Base-by-base conservation (phyloP, 2,329 filamentous ascomycete genomes). In the Ilyonectria mors-panacis region DNA sequence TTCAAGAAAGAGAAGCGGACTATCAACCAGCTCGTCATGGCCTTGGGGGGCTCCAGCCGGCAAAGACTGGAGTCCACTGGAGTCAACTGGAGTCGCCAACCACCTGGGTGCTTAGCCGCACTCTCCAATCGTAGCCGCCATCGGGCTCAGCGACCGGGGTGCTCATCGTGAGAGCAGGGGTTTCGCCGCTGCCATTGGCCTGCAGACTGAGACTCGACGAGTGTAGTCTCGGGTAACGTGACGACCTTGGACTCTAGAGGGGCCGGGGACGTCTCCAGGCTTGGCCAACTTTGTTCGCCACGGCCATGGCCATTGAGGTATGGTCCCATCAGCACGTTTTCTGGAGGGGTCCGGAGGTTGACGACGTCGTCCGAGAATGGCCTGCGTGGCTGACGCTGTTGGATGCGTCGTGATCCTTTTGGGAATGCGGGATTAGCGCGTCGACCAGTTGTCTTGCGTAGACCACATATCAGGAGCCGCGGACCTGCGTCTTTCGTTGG, bases 71-170 rank as follows among this genome's bases (percentile, higher is more conserved):
- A 69, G 50, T 21, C 30, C 50, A 63, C 62, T 62, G 61, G 70
- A 69, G 54, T 55, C 50, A 48, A 62, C 70, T 74, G 63, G 70
- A 70, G 60, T 67, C 65, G 59, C 65, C 63, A 66, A 66, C 70
- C 68, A 63, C 48, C 70, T 66, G 71, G 69, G 64, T 76, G 58
- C 66, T 68, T 75, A 75, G 72, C 64, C 73, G 70, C 73, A 67
- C 71, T 73, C 70, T 71, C 77, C 78, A 79, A 79, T 78, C 71
- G 75, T 74, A 79, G 76, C 75, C 77, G 78, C 77, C 77, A 77
- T 74, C 71, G 68, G 63, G 68, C 65, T 69, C 69, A 54, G 62
- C 64, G 70, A 77, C 77, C 71, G 66, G 77, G 78, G 74, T 60
- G 53, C 26, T 68, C 62, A 71, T 75, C 69, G 70, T 63, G 50